Evolutionary conservation across 2,329 filamentous ascomycete genomes (phyloP).

Genomic region (Pseudocercospora fijiensis): DNA sequence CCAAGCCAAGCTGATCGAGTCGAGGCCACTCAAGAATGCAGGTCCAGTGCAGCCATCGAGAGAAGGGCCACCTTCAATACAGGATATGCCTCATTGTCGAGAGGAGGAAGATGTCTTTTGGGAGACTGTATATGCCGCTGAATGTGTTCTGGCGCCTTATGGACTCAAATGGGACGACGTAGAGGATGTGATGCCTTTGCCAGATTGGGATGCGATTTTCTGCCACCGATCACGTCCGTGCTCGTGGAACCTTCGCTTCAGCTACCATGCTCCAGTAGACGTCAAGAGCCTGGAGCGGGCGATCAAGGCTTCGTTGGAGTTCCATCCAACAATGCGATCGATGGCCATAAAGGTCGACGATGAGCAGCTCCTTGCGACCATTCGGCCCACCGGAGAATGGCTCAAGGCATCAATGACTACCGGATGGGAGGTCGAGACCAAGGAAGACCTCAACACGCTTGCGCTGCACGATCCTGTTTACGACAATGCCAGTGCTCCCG

Average conservation of each 20-base stretch:
- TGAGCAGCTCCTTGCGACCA: conserved; percentile 33
- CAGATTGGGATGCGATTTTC: conserved; percentile 38
- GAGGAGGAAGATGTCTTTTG: conserved; percentile 32
- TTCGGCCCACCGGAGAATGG: conserved; percentile 32
- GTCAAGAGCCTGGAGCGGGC: conserved; percentile 27
- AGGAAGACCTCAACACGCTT: conserved; percentile 33
- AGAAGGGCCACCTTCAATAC: conserved; percentile 32
- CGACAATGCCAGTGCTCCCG: conserved; percentile 34
- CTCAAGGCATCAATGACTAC: conserved; percentile 33
- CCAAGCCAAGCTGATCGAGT: conserved; percentile 35
- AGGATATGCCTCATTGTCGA: conserved; percentile 34
- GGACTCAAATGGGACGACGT: conserved; percentile 38
- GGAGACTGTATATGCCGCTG: conserved; percentile 28
- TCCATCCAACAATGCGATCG: conserved; percentile 35
- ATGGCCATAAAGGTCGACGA: conserved; percentile 32
- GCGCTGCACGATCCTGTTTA: conserved; percentile 32
- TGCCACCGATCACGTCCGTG: conserved; percentile 32
- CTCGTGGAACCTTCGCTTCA: conserved; percentile 38
- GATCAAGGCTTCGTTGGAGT: conserved; percentile 32
- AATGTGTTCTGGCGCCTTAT: conserved; percentile 27
- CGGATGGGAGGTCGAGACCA: conserved; percentile 34
- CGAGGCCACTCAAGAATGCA: conserved; percentile 25
- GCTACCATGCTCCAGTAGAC: conserved; percentile 31
- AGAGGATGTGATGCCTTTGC: conserved; percentile 38
- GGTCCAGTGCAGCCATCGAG: conserved; percentile 21